Conservation (phyloP, 164 flowering plant genomes). For the Vitis vinifera region DNA sequence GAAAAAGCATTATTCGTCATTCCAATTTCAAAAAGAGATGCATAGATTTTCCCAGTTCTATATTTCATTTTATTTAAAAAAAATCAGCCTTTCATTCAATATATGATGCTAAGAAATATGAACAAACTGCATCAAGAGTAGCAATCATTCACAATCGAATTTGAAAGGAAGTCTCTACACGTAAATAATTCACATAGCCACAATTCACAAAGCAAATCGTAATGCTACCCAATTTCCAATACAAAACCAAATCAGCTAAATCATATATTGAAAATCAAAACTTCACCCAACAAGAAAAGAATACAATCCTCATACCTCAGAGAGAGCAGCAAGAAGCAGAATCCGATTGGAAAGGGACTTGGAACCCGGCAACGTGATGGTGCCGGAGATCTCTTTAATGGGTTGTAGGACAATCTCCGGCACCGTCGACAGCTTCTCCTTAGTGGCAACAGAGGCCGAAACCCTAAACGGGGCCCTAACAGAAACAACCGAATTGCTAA, state of each 20-base stretch:
- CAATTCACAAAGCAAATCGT: no score
- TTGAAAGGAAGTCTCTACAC: no score
- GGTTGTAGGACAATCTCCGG: constrained; percentile 91
- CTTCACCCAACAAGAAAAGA: background rate
- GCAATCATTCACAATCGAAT: no score
- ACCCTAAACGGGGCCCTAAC: constrained; percentile 32
- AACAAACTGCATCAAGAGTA: no score
- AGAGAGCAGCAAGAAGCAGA: constrained; percentile 90
- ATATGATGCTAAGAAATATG: no score
- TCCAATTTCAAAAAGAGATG: no score
- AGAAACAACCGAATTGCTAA: background rate
- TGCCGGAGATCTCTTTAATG: constrained; percentile 82
- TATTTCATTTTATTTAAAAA: no score
- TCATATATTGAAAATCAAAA: background rate
- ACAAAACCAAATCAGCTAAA: background rate
- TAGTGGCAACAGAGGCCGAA: constrained; percentile 58
- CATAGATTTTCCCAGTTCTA: no score
- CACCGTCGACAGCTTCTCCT: constrained; percentile 65
- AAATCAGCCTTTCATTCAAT: no score
- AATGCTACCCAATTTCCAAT: no score
- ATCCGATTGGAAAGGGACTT: constrained; percentile 96
- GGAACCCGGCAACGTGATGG: constrained; percentile 85
- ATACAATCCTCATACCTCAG: constrained; percentile 35
- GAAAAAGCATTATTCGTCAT: no score
- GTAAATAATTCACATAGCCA: no score